phyloP scores from a whole-genome alignment of 441 rosid genomes.

The Hura crepitans region DNA sequence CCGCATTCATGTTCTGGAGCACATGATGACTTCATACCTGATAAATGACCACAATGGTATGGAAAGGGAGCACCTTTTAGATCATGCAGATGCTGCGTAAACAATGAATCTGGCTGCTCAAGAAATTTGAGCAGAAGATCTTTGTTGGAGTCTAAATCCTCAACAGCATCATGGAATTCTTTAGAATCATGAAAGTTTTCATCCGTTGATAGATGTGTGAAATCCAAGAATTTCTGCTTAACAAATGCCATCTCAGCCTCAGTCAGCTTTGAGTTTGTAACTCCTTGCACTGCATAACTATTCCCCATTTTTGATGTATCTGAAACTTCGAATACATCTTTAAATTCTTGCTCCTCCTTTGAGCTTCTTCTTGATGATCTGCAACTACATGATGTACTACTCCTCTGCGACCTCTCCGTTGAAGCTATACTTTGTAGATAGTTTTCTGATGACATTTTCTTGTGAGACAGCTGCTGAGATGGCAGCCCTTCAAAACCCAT shows the following conservation, averaged over 20 bases:
- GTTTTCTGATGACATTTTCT: slow-evolving; percentile 36
- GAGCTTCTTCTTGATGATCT: slow-evolving; percentile 59
- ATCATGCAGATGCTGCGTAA: slow-evolving; percentile 76
- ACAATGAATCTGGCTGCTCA: slow-evolving; percentile 82
- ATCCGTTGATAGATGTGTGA: slow-evolving; percentile 65
- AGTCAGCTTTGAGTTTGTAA: slow-evolving; percentile 37
- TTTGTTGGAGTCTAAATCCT: slow-evolving; percentile 72
- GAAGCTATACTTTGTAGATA: slow-evolving; percentile 25
- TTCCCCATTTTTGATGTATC: slow-evolving; percentile 51
- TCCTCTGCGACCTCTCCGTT: slow-evolving; percentile 40
- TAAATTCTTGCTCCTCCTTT: slow-evolving; percentile 77
- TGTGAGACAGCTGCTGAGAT: slow-evolving; percentile 43
- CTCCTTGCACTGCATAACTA: slow-evolving; percentile 31
- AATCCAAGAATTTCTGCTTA: slow-evolving; percentile 64
- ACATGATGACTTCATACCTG: slow-evolving; percentile 38
- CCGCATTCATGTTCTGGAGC: slow-evolving; percentile 29
- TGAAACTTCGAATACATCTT: slow-evolving; percentile 89
- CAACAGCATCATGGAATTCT: slow-evolving; percentile 70
- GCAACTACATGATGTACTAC: slow-evolving; percentile 37
- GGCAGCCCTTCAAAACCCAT: slow-evolving; percentile 95
- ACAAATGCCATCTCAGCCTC: slow-evolving; percentile 68
- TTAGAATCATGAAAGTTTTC: slow-evolving; percentile 62
- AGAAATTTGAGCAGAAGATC: slow-evolving; percentile 71
- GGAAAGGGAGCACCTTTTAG: slow-evolving; percentile 43
- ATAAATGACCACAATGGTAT: slow-evolving; percentile 37